phyloP scores from a whole-genome alignment of 1,139 yeast species.

The Taphrina deformans region DNA sequence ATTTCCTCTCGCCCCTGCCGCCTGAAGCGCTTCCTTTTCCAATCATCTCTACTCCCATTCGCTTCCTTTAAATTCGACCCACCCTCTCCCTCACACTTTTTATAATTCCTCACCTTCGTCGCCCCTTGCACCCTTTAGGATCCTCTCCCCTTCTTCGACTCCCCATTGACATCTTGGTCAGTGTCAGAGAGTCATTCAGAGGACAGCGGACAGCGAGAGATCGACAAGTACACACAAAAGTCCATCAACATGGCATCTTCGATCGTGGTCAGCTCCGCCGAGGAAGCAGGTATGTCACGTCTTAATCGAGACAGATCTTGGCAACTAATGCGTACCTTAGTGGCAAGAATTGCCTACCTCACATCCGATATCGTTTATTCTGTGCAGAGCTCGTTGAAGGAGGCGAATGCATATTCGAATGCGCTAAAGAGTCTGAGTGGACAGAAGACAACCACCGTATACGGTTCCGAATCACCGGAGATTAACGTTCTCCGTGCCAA shows the following conservation, averaged over 20 bases:
- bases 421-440: conserved; percentile 30
- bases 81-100: neutral
- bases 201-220: too few species aligned
- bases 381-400: conserved; percentile 37
- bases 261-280: conserved; percentile 9
- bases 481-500: conserved; percentile 34
- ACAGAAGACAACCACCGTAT: conserved; percentile 32
- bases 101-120: neutral
- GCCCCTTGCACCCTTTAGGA: too few species aligned
- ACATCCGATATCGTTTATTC: conserved; percentile 40
- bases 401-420: conserved; percentile 30
- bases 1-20: neutral
- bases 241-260: neutral
- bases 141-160: neutral
- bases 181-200: too few species aligned
- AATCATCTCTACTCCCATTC: neutral
- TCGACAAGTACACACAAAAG: too few species aligned
- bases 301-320: neutral
- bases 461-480: conserved; percentile 22
- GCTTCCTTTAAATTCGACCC: neutral
- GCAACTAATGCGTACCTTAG: conserved; percentile 21
- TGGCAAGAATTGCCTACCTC: conserved; percentile 40
- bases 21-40: neutral
- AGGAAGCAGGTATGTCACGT: conserved; percentile 22
- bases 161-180: neutral